Evolutionary conservation across 2,329 filamentous ascomycete genomes (phyloP).

Genomic region (Cytospora chrysosperma): DNA sequence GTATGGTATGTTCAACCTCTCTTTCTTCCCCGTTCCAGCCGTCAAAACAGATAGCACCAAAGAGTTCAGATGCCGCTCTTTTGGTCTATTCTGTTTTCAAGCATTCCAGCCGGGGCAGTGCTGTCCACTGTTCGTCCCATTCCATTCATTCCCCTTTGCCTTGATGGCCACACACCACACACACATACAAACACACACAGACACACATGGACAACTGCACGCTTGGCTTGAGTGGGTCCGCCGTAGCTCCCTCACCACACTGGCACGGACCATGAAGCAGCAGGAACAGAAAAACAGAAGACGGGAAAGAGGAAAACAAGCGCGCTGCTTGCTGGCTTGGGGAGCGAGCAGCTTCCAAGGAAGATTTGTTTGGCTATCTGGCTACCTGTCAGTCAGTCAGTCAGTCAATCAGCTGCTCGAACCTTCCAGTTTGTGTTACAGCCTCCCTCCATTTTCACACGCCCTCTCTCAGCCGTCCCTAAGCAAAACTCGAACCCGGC

Average conservation of each 20-base stretch:
- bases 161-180: neutral
- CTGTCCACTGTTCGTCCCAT: neutral
- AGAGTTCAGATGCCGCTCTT: neutral
- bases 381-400: too few relatives aligned
- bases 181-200: neutral
- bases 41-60: neutral
- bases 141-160: neutral
- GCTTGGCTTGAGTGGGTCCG: slow-evolving; percentile 14
- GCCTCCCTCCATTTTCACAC: slow-evolving; percentile 19
- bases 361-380: too few relatives aligned
- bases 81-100: neutral
- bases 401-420: too few relatives aligned
- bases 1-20: slow-evolving; percentile 14
- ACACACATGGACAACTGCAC: slow-evolving; percentile 14
- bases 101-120: neutral
- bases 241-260: neutral
- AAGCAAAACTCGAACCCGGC: neutral
- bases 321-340: too few relatives aligned
- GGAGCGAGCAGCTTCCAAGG: too few relatives aligned
- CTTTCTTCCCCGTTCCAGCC: neutral
- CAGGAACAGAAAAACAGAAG: neutral
- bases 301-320: neutral
- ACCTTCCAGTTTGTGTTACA: neutral
- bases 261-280: slow-evolving; percentile 11
- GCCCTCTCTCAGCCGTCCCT: neutral